Evolutionary conservation across 345 rosid genomes (phyloP).

Genomic region (Viola odorata): DNA sequence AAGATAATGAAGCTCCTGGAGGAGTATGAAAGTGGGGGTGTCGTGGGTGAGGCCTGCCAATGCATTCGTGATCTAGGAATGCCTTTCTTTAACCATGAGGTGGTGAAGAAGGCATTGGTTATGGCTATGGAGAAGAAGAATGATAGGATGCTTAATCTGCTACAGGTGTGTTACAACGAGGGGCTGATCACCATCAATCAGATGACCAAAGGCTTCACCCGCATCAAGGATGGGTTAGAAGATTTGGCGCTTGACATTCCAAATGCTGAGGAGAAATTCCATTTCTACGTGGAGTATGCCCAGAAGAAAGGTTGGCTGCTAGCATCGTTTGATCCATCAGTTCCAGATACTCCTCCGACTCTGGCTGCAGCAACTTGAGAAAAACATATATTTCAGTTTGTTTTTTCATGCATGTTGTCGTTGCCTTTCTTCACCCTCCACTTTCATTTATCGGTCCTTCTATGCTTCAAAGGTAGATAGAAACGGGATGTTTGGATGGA

Average conservation of each 20-base stretch:
- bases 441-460: slow-evolving; percentile 11
- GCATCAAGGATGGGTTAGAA: slow-evolving; percentile 85
- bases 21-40: slow-evolving; percentile 91
- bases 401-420: slow-evolving; percentile 34
- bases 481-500: slow-evolving; percentile 31
- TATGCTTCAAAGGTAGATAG: slow-evolving; percentile 20
- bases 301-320: slow-evolving; percentile 79
- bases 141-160: slow-evolving; percentile 72
- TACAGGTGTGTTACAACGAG: slow-evolving; percentile 77
- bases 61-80: slow-evolving; percentile 94
- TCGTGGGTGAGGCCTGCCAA: slow-evolving; percentile 86
- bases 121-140: slow-evolving; percentile 99
- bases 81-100: slow-evolving; percentile 98
- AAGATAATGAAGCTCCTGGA: slow-evolving; percentile 89
- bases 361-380: slow-evolving; percentile 36
- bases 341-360: slow-evolving; percentile 13
- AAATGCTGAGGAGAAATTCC: slow-evolving; percentile 76
- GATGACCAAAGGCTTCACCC: slow-evolving; percentile 87
- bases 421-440: slow-evolving; percentile 14
- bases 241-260: slow-evolving; percentile 96
- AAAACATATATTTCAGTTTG: slow-evolving; percentile 6
- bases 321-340: slow-evolving; percentile 39
- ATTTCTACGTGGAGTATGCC: slow-evolving; percentile 58
- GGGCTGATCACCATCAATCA: slow-evolving; percentile 89
- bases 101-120: slow-evolving; percentile 95